phyloP scores from a whole-genome alignment of 2,329 filamentous ascomycete species.

The Exophiala mesophila region DNA sequence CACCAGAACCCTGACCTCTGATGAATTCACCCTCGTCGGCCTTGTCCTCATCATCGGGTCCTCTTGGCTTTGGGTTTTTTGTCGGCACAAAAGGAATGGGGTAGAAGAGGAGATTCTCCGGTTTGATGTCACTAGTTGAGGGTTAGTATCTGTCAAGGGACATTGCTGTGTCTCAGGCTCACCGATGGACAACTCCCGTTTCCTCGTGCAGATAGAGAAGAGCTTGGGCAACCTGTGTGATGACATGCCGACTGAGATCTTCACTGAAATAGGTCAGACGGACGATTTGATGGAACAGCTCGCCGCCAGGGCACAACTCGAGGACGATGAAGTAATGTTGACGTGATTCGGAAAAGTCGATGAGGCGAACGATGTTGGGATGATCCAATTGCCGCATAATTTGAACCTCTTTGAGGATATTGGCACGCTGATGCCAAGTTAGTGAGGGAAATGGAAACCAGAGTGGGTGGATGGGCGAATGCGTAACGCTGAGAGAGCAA shows the following conservation, averaged over 20 bases:
- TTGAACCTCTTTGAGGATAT: slow-evolving; percentile 96
- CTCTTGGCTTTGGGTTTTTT: slow-evolving; percentile 71
- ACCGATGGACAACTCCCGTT: slow-evolving; percentile 95
- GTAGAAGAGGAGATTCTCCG: slow-evolving; percentile 88
- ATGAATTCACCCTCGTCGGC: slow-evolving; percentile 93
- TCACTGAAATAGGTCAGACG: slow-evolving; percentile 98
- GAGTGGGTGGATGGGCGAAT: background rate
- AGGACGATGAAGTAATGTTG: slow-evolving; percentile 98
- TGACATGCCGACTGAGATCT: slow-evolving; percentile 88
- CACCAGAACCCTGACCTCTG: slow-evolving; percentile 72
- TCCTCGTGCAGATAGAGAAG: slow-evolving; percentile 92
- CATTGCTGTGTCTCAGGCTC: slow-evolving; percentile 30
- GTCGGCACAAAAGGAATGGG: slow-evolving; percentile 77
- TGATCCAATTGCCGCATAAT: slow-evolving; percentile 98
- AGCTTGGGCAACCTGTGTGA: slow-evolving; percentile 89
- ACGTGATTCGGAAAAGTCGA: slow-evolving; percentile 87
- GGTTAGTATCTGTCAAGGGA: slow-evolving; percentile 2
- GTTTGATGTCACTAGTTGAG: slow-evolving; percentile 80
- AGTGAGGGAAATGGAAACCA: slow-evolving; percentile 27
- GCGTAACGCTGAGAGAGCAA: background rate
- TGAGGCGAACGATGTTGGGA: slow-evolving; percentile 87
- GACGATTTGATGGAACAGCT: slow-evolving; percentile 97
- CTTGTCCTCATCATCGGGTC: slow-evolving; percentile 93
- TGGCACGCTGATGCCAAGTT: slow-evolving; percentile 65
- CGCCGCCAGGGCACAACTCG: slow-evolving; percentile 89